Evolutionary conservation across 73 alveolate species (phyloP).

Genomic region (Stentor roeselii): DNA sequence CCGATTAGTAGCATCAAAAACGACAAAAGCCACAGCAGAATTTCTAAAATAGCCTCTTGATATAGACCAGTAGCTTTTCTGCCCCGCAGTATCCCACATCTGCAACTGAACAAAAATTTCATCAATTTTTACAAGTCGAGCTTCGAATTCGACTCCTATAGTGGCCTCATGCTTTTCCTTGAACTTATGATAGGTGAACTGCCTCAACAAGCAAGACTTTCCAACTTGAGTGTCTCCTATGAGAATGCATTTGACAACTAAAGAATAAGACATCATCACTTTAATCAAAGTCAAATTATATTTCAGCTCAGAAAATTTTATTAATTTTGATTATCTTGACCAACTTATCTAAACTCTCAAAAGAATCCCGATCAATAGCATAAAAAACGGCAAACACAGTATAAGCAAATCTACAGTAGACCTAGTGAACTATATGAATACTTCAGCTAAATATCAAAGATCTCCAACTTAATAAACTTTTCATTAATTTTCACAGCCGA

Average conservation of each 20-base stretch:
- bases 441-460: too few species aligned
- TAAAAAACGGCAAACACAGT: too few species aligned
- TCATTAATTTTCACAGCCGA: too few species aligned
- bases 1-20: constrained; percentile 27
- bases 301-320: too few species aligned
- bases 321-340: too few species aligned
- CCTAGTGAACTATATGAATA: too few species aligned
- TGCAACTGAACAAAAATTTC: constrained; percentile 41
- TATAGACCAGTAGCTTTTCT: constrained; percentile 85
- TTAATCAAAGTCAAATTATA: too few species aligned
- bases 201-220: constrained; percentile 50
- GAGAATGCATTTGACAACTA: neutral
- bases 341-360: too few species aligned
- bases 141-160: constrained; percentile 69
- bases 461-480: too few species aligned
- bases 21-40: constrained; percentile 84
- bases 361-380: too few species aligned
- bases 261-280: neutral
- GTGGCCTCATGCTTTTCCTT: constrained; percentile 61
- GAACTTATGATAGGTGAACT: constrained; percentile 48
- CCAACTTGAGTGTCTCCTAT: constrained; percentile 54
- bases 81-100: constrained; percentile 92
- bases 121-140: constrained; percentile 37
- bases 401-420: too few species aligned
- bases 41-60: constrained; percentile 88